Conservation (phyloP, 306 rosid species). For the Castanopsis chinensis region DNA sequence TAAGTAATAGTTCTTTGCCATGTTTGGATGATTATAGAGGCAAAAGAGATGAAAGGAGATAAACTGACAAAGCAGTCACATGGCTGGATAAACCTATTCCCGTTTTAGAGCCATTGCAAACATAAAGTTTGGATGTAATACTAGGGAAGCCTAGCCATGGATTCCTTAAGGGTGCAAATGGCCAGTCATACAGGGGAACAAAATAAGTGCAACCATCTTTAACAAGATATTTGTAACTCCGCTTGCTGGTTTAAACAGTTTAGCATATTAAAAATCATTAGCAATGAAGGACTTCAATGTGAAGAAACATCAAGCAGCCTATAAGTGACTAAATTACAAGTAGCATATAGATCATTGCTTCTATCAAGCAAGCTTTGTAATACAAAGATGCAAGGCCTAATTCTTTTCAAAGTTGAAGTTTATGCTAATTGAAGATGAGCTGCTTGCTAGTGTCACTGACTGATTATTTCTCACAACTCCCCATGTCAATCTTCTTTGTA, state of each 20-base stretch:
- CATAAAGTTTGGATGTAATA: not conserved
- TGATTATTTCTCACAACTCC: not conserved
- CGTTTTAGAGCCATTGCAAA: not conserved
- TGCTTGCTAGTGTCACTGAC: not conserved
- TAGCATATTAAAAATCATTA: not conserved
- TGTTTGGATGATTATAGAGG: not conserved
- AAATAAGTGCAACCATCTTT: not conserved
- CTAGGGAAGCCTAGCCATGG: not conserved
- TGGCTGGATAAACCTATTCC: not conserved
- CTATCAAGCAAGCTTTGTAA: not conserved
- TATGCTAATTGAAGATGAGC: not conserved
- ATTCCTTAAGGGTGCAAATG: not conserved
- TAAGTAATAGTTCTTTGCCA: not conserved
- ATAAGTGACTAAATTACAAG: not conserved
- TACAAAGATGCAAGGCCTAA: not conserved
- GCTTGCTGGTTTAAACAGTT: not conserved
- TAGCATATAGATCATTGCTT: not conserved
- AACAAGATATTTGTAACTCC: not conserved
- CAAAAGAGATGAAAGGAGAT: not conserved
- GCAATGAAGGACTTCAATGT: not conserved
- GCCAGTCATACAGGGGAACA: not conserved
- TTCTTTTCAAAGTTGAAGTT: not conserved
- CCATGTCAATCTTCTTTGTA: not conserved
- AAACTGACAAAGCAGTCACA: not conserved
- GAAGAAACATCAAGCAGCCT: not conserved